phyloP scores from a whole-genome alignment of 768 basidiomycete species.

The Phylloporus arenicola region DNA sequence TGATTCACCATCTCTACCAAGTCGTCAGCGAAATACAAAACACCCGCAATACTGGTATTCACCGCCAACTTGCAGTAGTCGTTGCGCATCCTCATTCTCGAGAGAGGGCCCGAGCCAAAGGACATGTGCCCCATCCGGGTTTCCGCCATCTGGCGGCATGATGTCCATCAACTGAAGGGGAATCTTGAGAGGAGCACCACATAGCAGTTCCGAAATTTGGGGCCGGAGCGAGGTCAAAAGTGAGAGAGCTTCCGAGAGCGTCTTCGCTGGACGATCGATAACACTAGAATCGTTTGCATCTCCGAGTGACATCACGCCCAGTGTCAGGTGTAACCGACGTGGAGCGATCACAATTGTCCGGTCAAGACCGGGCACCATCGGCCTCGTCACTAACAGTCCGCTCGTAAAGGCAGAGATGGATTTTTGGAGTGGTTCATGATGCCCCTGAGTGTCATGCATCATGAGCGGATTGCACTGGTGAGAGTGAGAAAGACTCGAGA shows the following conservation, averaged over 20 bases:
- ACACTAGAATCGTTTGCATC: conserved; percentile 8
- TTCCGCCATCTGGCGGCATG: conserved; percentile 37
- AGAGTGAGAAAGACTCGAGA: conserved; percentile 17
- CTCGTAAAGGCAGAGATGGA: conserved; percentile 35
- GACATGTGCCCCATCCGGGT: conserved; percentile 44
- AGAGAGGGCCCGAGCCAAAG: conserved; percentile 49
- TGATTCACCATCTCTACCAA: conserved; percentile 37
- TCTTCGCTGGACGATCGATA: conserved; percentile 12
- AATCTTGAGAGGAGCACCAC: conserved; percentile 29
- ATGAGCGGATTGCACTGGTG: conserved; percentile 8
- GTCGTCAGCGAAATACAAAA: conserved; percentile 3
- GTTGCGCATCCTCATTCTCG: conserved; percentile 27
- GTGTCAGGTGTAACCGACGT: conserved; percentile 62
- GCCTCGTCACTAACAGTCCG: conserved; percentile 15
- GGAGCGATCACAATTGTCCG: conserved; percentile 49
- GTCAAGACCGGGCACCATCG: conserved; percentile 50
- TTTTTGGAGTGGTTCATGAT: conserved; percentile 35
- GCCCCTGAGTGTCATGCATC: conserved; percentile 34
- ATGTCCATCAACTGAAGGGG: conserved; percentile 47
- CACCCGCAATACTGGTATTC: conserved; percentile 3
- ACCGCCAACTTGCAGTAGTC: conserved; percentile 35
- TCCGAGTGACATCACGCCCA: conserved; percentile 66
- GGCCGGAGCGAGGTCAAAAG: conserved; percentile 37
- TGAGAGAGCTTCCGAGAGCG: conserved; percentile 38
- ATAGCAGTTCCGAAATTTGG: conserved; percentile 40